phyloP scores from a whole-genome alignment of 306 rosid species.

The Carpinus viminea region DNA sequence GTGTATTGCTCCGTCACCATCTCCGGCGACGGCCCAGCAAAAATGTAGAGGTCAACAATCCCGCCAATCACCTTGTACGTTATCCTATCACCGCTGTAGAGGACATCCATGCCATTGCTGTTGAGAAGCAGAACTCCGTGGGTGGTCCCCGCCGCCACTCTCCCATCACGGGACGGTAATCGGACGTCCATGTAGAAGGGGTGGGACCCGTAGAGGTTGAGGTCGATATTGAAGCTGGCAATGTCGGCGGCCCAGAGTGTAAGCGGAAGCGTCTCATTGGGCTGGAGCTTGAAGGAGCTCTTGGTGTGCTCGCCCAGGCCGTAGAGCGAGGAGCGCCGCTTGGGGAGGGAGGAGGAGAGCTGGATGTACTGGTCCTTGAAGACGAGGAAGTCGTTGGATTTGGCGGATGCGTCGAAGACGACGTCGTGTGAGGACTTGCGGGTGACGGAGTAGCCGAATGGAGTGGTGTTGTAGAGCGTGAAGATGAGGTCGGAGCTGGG shows the following conservation, averaged over 20 bases:
- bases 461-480: conserved; percentile 62
- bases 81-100: conserved; percentile 57
- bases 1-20: conserved; percentile 78
- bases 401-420: conserved; percentile 50
- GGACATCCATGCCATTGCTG: conserved; percentile 81
- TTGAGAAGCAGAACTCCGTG: conserved; percentile 80
- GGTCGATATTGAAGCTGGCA: conserved; percentile 38
- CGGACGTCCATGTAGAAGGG: conserved; percentile 82
- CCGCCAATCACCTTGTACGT: conserved; percentile 81
- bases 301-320: conserved; percentile 84
- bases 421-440: conserved; percentile 63
- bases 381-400: conserved; percentile 45
- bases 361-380: conserved; percentile 81
- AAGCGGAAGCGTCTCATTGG: conserved; percentile 38
- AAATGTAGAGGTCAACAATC: conserved; percentile 64
- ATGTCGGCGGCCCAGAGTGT: conserved; percentile 69
- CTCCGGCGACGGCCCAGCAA: conserved; percentile 70
- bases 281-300: conserved; percentile 55
- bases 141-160: conserved; percentile 44
- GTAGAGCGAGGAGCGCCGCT: conserved; percentile 46
- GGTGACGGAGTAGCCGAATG: conserved; percentile 66
- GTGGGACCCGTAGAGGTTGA: conserved; percentile 84
- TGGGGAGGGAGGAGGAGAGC: conserved; percentile 66
- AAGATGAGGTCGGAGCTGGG: conserved; percentile 61
- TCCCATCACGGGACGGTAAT: conserved; percentile 44